phyloP scores from a whole-genome alignment of 2,329 filamentous ascomycete species.

The Fusarium sp. region DNA sequence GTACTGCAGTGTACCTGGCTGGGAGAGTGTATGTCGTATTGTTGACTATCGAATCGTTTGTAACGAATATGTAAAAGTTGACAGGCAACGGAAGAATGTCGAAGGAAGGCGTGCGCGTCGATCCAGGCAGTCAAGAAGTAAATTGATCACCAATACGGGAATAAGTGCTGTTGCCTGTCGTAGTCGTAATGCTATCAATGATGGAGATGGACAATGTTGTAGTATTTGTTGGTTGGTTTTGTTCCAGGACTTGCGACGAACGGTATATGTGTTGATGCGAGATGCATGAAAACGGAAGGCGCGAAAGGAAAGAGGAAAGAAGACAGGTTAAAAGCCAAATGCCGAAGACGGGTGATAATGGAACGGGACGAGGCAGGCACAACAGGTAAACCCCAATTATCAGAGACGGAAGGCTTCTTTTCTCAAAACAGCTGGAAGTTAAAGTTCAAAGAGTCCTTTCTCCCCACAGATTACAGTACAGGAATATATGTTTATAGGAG shows the following conservation, averaged over 20 bases:
- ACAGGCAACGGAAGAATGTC: slow-evolving; percentile 5
- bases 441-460: slow-evolving; percentile 2
- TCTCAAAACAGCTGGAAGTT: background rate
- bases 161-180: slow-evolving; percentile 35
- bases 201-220: slow-evolving; percentile 20
- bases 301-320: background rate
- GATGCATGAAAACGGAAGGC: slow-evolving; percentile 4
- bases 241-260: slow-evolving; percentile 1
- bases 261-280: background rate
- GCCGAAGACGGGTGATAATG: background rate
- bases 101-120: slow-evolving; percentile 5
- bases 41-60: slow-evolving; percentile 8
- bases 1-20: background rate
- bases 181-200: slow-evolving; percentile 25
- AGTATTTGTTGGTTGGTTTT: background rate
- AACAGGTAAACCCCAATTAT: background rate
- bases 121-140: slow-evolving; percentile 15
- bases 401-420: background rate
- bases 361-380: background rate
- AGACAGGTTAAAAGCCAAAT: background rate
- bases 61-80: slow-evolving; percentile 13
- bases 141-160: background rate
- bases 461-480: background rate
- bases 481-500: background rate
- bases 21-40: background rate